Evolutionary conservation across 2,329 filamentous ascomycete genomes (phyloP).

Genomic region (Elsinoe arachidis): DNA sequence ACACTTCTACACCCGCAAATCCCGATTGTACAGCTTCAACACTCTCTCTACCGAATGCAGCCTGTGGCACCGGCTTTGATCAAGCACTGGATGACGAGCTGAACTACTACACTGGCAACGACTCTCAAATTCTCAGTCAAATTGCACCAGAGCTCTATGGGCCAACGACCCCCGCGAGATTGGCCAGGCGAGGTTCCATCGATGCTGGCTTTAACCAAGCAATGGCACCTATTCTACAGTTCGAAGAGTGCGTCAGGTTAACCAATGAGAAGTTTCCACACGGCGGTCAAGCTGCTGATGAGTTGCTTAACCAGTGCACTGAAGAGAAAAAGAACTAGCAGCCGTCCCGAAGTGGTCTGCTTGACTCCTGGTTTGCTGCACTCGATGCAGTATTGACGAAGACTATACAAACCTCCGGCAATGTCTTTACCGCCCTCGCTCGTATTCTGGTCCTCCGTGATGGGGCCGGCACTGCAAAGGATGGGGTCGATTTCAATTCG

Average conservation of each 20-base stretch:
- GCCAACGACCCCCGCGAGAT: neutral
- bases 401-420: neutral
- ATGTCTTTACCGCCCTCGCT: neutral
- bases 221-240: neutral
- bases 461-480: neutral
- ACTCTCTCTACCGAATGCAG: neutral
- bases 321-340: too few relatives aligned
- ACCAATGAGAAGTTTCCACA: neutral
- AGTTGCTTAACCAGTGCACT: too few relatives aligned
- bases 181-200: neutral
- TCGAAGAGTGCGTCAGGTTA: neutral
- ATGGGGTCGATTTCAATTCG: neutral
- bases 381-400: neutral
- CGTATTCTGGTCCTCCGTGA: neutral
- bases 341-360: too few relatives aligned
- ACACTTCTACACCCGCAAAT: neutral
- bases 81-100: neutral
- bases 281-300: neutral
- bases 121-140: neutral
- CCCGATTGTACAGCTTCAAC: neutral
- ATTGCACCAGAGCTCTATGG: neutral
- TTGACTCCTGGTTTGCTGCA: neutral
- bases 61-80: neutral
- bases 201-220: neutral
- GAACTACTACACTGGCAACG: neutral